A percentile compares a stretch with the other conserved stretches of the same genome.
These are phyloP conservation scores for Petunia hybrid DNA, from an alignment of 305 asterid genomes.

Conservation along the genomic window DNA sequence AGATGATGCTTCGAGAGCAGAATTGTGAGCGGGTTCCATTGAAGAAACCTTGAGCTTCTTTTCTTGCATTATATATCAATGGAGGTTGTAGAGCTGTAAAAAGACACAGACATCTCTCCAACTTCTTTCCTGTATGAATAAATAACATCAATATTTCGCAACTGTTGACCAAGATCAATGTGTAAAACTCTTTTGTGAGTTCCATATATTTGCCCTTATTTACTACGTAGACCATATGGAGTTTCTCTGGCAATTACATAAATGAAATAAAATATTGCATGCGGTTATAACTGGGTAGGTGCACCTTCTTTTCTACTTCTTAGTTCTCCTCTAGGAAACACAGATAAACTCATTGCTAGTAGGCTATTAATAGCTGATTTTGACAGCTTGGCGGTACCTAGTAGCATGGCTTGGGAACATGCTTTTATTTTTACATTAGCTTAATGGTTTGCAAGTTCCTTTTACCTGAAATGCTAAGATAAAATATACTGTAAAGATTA, in stretches of 20 bases:
- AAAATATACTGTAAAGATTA: too few species aligned
- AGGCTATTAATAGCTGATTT: neutral
- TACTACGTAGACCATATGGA: neutral
- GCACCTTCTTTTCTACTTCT: too few species aligned
- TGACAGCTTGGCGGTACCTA: too few species aligned
- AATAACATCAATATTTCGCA: constrained; percentile 4
- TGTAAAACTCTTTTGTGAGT: neutral
- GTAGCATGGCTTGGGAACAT: neutral
- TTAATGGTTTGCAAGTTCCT: too few species aligned
- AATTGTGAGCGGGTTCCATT: constrained; percentile 26
- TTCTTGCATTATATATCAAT: neutral
- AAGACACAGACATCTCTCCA: neutral
- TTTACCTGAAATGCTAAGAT: too few species aligned
- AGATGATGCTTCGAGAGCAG: constrained; percentile 54
- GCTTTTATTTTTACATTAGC: too few species aligned
- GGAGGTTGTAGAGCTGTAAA: neutral
- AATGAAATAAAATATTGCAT: neutral
- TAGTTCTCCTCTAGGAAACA: too few species aligned
- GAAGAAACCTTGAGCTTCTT: constrained; percentile 1
- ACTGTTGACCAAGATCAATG: neutral
- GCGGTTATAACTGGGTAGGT: neutral
- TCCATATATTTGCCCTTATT: neutral
- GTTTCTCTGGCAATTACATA: neutral
- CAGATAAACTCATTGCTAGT: too few species aligned
- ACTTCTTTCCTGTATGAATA: constrained; percentile 11